phyloP scores from a whole-genome alignment of 495 filamentous ascomycete genomes.

The Penicillium pulvis region DNA sequence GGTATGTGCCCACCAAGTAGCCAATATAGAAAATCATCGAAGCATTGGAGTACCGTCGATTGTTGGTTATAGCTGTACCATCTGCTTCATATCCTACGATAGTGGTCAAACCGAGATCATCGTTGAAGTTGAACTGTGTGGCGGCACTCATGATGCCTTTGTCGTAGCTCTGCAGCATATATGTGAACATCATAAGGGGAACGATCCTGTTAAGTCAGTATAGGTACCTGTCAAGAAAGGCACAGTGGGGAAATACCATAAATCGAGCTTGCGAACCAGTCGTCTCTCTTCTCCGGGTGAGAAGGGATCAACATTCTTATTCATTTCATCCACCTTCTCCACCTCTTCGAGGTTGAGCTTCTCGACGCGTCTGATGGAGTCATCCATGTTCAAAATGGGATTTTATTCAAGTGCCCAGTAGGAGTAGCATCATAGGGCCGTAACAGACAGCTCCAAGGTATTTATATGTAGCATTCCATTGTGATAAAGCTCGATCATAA shows the following conservation, averaged over 20 bases:
- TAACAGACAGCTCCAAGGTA: neutral
- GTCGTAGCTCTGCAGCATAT: slow-evolving; percentile 10
- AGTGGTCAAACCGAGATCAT: neutral
- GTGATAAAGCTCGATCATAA: neutral
- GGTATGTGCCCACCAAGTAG: slow-evolving; percentile 8
- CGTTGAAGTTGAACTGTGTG: slow-evolving; percentile 7
- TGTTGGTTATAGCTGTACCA: slow-evolving; percentile 2
- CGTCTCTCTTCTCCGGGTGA: neutral
- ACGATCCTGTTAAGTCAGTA: slow-evolving; percentile 3
- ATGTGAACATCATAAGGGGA: slow-evolving; percentile 11
- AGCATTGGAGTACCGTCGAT: slow-evolving; percentile 4
- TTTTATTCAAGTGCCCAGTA: neutral
- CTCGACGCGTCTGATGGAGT: neutral
- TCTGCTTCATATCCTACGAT: slow-evolving; percentile 6
- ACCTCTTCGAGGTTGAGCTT: slow-evolving; percentile 2
- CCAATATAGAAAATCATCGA: slow-evolving; percentile 11
- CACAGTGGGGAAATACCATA: slow-evolving; percentile 1
- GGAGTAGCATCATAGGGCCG: neutral
- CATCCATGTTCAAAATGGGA: slow-evolving; percentile 2
- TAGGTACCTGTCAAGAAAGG: neutral
- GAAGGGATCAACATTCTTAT: neutral
- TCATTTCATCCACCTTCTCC: neutral
- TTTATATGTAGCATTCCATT: neutral
- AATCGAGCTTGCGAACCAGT: slow-evolving; percentile 8
- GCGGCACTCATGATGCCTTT: slow-evolving; percentile 11